Conservation (phyloP, 257 asterid genomes). For the Misopates orontium region DNA sequence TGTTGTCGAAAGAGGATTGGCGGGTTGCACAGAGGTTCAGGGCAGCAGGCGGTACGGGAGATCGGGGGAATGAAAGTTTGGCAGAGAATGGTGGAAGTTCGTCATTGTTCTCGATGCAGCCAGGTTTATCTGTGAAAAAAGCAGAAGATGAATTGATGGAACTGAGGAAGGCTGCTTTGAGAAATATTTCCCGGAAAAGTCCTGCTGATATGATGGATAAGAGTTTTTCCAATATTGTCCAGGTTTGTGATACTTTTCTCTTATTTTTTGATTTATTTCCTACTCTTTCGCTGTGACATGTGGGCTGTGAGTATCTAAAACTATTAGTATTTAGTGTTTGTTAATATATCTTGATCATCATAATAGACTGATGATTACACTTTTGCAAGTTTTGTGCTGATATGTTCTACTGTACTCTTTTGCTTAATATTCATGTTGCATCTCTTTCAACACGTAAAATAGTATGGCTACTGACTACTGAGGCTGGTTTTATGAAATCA, state of each 20-base stretch:
- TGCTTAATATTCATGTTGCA: no score
- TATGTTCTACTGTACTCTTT: background rate
- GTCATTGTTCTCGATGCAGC: constrained; percentile 50
- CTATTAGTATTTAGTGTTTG: no score
- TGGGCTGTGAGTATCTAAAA: no score
- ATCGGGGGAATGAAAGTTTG: constrained; percentile 32
- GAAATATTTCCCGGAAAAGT: constrained; percentile 54
- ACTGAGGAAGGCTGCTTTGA: constrained; percentile 64
- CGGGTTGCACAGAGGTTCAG: constrained; percentile 66
- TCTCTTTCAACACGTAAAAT: background rate
- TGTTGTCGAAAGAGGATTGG: constrained; percentile 86
- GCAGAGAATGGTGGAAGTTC: constrained; percentile 44
- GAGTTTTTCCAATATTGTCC: constrained; percentile 84
- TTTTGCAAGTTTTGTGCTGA: background rate
- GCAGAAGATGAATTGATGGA: constrained; percentile 56
- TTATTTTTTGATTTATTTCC: background rate
- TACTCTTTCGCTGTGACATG: no score
- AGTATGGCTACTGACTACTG: no score
- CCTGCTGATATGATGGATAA: constrained; percentile 56
- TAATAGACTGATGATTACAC: no score
- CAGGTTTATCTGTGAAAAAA: constrained; percentile 40
- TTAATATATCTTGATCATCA: no score
- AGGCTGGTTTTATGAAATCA: no score
- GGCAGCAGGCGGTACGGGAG: constrained; percentile 44
- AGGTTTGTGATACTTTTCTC: constrained; percentile 43